Conservation (phyloP, 1,284 basidiomycete species). For the Cryptococcus wingfieldii region DNA sequence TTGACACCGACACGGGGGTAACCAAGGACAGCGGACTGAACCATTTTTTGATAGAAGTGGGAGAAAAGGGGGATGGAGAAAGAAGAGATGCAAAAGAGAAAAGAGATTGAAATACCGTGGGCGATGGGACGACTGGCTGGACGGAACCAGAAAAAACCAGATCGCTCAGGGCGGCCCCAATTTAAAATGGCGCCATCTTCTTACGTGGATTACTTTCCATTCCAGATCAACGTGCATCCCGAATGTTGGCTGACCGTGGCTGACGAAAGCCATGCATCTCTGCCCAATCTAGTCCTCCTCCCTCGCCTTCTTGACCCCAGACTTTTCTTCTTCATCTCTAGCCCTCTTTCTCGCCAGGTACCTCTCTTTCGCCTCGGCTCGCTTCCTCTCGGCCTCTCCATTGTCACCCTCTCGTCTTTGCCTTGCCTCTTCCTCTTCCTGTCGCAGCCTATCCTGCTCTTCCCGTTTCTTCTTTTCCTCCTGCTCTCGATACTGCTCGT, state of each 20-base stretch:
- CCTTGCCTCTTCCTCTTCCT: constrained; percentile 48
- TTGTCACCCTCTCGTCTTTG: constrained; percentile 50
- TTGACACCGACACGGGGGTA: constrained; percentile 94
- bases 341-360: constrained; percentile 74
- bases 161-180: not conserved
- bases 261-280: not conserved
- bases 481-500: constrained; percentile 68
- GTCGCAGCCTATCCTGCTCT: constrained; percentile 58
- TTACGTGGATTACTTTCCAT: not conserved
- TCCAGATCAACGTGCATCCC: not conserved
- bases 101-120: not conserved
- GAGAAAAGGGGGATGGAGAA: constrained; percentile 10
- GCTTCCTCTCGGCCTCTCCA: constrained; percentile 60
- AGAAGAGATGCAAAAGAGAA: constrained; percentile 7
- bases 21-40: constrained; percentile 80
- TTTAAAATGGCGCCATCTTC: not conserved
- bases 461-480: constrained; percentile 53
- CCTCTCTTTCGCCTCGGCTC: constrained; percentile 68
- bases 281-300: constrained; percentile 4
- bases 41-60: constrained; percentile 38
- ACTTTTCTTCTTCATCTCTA: constrained; percentile 55
- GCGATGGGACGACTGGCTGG: not conserved
- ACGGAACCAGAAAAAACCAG: not conserved
- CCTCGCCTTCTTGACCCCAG: constrained; percentile 21
- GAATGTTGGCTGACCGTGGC: not conserved